phyloP scores from a whole-genome alignment of 2,329 filamentous ascomycete species.

The Epichloe amarillans region DNA sequence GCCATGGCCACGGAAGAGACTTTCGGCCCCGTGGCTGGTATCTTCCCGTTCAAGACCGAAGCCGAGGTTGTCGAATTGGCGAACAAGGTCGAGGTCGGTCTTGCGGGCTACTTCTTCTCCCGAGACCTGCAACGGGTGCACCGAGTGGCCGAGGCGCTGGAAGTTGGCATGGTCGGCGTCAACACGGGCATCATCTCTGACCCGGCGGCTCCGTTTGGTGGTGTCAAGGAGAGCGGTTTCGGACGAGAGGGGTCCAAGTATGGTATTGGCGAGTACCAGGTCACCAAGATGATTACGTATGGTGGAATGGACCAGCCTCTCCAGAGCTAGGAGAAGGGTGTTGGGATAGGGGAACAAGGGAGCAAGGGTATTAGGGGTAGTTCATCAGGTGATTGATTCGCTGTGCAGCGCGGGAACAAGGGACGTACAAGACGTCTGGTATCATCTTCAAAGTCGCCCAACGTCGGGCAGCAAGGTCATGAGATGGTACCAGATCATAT shows the following conservation, averaged over 20 bases:
- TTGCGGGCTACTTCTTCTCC: slow-evolving; percentile 91
- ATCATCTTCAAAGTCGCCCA: no score
- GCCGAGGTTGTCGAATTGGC: slow-evolving; percentile 76
- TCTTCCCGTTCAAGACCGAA: slow-evolving; percentile 83
- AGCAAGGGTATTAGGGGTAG: no score
- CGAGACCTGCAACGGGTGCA: slow-evolving; percentile 44
- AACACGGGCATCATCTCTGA: slow-evolving; percentile 60
- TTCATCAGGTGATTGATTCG: no score
- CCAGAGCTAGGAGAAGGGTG: slow-evolving; percentile 22
- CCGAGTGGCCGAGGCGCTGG: slow-evolving; percentile 54
- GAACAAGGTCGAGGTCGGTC: slow-evolving; percentile 70
- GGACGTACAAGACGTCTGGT: no score
- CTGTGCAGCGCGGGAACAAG: no score
- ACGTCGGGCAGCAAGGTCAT: no score
- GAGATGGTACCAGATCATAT: no score
- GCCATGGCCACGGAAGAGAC: slow-evolving; percentile 77
- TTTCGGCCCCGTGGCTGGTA: slow-evolving; percentile 81
- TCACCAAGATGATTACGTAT: slow-evolving; percentile 51
- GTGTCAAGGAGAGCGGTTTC: slow-evolving; percentile 72
- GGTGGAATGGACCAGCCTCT: slow-evolving; percentile 44
- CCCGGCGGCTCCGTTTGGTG: slow-evolving; percentile 53
- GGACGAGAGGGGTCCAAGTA: slow-evolving; percentile 68
- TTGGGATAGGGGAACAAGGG: no score
- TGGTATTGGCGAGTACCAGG: slow-evolving; percentile 62
- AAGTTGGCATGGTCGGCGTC: slow-evolving; percentile 79